Evolutionary conservation across 352 stramenopile species (phyloP), one percentile per base, ranked within the genome.

Genomic region (Albugo laibachii): DNA sequence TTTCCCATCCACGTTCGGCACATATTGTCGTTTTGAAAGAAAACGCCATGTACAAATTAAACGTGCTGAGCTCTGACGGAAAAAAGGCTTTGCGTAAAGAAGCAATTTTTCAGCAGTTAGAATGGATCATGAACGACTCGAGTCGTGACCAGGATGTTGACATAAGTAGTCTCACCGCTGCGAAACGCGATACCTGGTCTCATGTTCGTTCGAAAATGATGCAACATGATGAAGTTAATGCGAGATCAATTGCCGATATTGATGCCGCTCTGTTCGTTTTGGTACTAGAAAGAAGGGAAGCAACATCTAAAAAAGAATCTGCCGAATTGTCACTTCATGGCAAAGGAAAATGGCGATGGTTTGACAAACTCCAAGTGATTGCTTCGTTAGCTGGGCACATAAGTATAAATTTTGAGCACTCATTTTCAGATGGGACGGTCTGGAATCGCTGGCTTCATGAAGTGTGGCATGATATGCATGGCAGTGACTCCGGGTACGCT

Each of bases 331-430:
- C 92, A 13, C 64, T 95, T 45, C 79, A 93, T 40, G 83, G 85
- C 15, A 66, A 87, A 36, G 68, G 67, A 11, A 63, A 60, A 21
- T 80, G 85, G 48, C 71, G 86, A 41, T 96, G 85, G 86, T 96
- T 94, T 48, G 86, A 96, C 67, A 96, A 96, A 68, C 66, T 95
- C 49, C 77, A 91, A 51, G 63, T 96, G 38, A 85, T 93, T 35
- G 74, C 71, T 24, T 70, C 92, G 40, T 58, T 58, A 13, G 77
- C 92, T 49, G 86, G 86, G 15, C 69, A 84, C 48, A 43, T 95
- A 41, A 87, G 74, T 12, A 62, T 95, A n/a, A 96, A 96, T 62
- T 96, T 95, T 54, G 86, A 96, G 56, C 86, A 96, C 62, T 93
- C 83, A 39, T 94, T 93, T 55, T 94, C 80, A 15, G 86, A 96